Evolutionary conservation across 176 grass and related monocot genomes (phyloP), one percentile per base, ranked within the genome.

Genomic region (Triticum dicoccoides): DNA sequence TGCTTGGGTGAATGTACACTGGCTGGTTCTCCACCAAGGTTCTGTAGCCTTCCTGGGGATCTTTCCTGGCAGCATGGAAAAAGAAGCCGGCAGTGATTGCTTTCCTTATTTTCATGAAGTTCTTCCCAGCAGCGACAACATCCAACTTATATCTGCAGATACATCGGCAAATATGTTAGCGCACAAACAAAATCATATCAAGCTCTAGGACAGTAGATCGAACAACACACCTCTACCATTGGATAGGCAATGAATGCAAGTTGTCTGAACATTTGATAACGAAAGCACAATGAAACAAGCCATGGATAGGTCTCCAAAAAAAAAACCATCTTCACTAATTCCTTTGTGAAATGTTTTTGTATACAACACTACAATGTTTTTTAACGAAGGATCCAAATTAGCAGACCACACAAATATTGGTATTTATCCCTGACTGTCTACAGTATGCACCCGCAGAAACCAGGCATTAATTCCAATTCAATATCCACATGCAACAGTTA

Each of bases 41-140:
- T 52, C 90, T 88, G 72, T 98, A 98, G 34, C 96, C 96, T 80
- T 98, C 51, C 51, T 54, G 51, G 51, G 51, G 51, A 54, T 54
- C 51, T 15, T 54, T 54, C 82, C 96, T 89, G 54, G 93, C 83
- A 10, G 88, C 83, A 14, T 94, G 93, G 58, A 95, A 98, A 78
- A 98, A 98, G 88, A 96, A 98, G n/a, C 93, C 96, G 3, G 96
- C 93, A 8, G 96, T 91, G 14, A 98, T 96, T 2, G 96, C 96
- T 79, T 98, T 98, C 51, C 51, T 54, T 18, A 54, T 18, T 54
- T 54, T 54, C 15, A 17, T 54, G 51, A 54, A 54, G 51, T 54
- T 54, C 51, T 54, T 54, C 51, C 51, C 51, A 54, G 51, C 51
- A 54, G 88, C 76, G 12, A 98, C 74, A 27, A 98, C 86, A 82